These are phyloP conservation scores for Huiozyma naganishii DNA, from an alignment of 805 yeast genomes.

Conservation along the genomic window DNA sequence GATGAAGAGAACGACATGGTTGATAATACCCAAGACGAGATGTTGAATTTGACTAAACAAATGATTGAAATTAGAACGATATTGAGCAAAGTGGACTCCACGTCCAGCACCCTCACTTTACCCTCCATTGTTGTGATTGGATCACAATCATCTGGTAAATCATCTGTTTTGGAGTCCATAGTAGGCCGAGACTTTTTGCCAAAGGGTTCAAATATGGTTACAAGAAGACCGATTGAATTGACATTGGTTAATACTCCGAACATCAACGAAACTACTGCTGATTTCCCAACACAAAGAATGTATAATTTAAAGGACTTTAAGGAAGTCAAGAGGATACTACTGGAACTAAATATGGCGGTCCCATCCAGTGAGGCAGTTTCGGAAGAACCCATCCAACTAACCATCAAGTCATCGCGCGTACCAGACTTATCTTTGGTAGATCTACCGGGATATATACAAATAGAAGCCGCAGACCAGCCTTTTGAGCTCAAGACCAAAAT, in stretches of 20 bases:
- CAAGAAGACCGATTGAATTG: constrained; percentile 92
- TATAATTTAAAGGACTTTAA: constrained; percentile 76
- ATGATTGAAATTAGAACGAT: constrained; percentile 93
- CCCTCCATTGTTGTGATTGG: constrained; percentile 97
- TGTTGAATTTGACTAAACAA: constrained; percentile 81
- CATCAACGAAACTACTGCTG: constrained; percentile 75
- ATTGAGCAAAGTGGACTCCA: constrained; percentile 61
- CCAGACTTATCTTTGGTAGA: constrained; percentile 93
- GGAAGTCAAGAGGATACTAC: constrained; percentile 77
- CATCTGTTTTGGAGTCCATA: constrained; percentile 88
- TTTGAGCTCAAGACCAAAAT: constrained; percentile 68
- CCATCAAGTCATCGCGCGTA: constrained; percentile 79
- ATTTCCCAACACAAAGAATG: constrained; percentile 81
- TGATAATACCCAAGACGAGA: constrained; percentile 61
- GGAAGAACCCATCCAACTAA: constrained; percentile 86
- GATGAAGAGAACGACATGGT: constrained; percentile 44
- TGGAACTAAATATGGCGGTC: constrained; percentile 87
- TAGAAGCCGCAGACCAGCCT: constrained; percentile 96
- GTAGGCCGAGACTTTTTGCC: constrained; percentile 98
- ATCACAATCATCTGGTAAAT: constrained; percentile 94
- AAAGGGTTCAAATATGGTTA: constrained; percentile 96
- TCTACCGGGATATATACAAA: constrained; percentile 94
- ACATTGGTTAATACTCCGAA: constrained; percentile 83
- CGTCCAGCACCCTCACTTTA: constrained; percentile 61
- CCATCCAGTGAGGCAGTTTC: constrained; percentile 79